These are phyloP conservation scores for Capsicum rhomboideum DNA, from an alignment of 257 asterid genomes.

Conservation along the genomic window DNA sequence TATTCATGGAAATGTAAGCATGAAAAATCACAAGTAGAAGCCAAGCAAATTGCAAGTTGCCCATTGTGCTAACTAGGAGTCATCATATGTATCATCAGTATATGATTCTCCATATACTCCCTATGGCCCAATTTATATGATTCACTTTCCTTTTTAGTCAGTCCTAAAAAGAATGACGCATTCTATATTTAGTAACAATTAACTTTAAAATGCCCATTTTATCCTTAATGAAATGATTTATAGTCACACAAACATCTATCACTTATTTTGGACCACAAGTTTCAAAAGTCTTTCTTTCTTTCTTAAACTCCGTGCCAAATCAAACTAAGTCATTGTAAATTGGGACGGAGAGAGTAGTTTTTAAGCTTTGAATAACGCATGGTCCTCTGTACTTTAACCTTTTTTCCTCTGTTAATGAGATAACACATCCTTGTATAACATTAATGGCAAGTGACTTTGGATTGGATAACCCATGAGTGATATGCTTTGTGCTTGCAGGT, in stretches of 20 bases:
- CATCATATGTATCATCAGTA: neutral
- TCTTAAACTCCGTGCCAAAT: too few relatives aligned
- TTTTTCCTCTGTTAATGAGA: neutral
- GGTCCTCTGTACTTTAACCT: neutral
- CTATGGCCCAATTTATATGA: too few relatives aligned
- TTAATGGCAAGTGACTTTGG: neutral
- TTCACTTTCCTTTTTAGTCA: too few relatives aligned
- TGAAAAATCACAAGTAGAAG: neutral
- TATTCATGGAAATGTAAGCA: neutral
- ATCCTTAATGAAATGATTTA: too few relatives aligned
- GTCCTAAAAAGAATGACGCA: too few relatives aligned
- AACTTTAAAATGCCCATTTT: too few relatives aligned
- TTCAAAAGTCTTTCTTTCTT: too few relatives aligned
- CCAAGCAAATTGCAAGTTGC: neutral
- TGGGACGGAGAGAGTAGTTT: too few relatives aligned
- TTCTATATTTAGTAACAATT: too few relatives aligned
- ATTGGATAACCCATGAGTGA: neutral
- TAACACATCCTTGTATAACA: neutral
- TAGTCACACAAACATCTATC: too few relatives aligned
- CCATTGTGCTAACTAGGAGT: neutral
- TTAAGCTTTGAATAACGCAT: neutral
- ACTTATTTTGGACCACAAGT: too few relatives aligned
- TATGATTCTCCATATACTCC: neutral
- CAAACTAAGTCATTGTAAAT: too few relatives aligned
- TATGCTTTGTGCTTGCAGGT: constrained; percentile 31